Evolutionary conservation across 2,329 filamentous ascomycete species (phyloP).

Genomic region (Scedosporium minutisporum): DNA sequence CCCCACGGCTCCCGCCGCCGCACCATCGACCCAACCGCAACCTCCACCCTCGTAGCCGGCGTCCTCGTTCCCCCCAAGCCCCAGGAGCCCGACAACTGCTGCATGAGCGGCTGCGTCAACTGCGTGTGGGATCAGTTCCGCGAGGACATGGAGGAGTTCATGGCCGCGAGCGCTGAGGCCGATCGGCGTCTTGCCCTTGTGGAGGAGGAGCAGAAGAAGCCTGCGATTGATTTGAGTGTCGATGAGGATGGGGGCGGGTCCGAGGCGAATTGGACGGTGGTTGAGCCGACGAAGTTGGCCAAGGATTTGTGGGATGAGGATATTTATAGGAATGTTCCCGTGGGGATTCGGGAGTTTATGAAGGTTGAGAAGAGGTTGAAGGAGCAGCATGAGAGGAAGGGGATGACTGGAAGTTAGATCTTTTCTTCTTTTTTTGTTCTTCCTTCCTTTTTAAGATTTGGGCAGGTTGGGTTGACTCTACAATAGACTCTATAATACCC

Average conservation of each 20-base stretch:
- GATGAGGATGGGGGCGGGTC: slow-evolving; percentile 74
- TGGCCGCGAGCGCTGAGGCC: slow-evolving; percentile 53
- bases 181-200: slow-evolving; percentile 23
- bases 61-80: slow-evolving; percentile 76
- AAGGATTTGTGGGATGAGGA: slow-evolving; percentile 54
- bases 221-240: slow-evolving; percentile 45
- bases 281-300: slow-evolving; percentile 27
- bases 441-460: background rate
- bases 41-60: slow-evolving; percentile 61
- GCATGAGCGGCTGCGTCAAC: slow-evolving; percentile 97
- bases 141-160: slow-evolving; percentile 90
- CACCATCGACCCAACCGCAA: slow-evolving; percentile 42
- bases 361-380: slow-evolving; percentile 87
- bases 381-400: slow-evolving; percentile 55
- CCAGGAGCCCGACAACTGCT: slow-evolving; percentile 92
- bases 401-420: slow-evolving; percentile 34
- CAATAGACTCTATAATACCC: background rate
- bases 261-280: slow-evolving; percentile 53
- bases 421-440: background rate
- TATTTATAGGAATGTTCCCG: slow-evolving; percentile 70
- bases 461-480: background rate
- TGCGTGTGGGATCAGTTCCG: slow-evolving; percentile 92
- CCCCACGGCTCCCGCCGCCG: slow-evolving; percentile 55
- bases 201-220: slow-evolving; percentile 15
- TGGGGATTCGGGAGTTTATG: slow-evolving; percentile 96